These are phyloP conservation scores for Pseudonitzschia multistriata DNA, from an alignment of 108 stramenopile species.

Conservation along the genomic window DNA sequence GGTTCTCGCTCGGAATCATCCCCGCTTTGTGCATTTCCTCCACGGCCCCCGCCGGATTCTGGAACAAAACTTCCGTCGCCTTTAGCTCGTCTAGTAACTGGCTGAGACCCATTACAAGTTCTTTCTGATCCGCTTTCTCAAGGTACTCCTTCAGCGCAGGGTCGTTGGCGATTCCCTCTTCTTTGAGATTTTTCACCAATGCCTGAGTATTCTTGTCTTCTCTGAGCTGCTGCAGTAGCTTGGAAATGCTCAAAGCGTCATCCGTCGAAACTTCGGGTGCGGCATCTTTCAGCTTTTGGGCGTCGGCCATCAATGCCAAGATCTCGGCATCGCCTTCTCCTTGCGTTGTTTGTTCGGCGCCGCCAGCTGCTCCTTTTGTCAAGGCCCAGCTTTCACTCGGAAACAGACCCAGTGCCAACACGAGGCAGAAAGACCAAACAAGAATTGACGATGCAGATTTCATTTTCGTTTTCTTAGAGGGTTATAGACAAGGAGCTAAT, in stretches of 20 bases:
- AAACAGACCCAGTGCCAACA: neutral
- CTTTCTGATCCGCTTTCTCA: slow-evolving; percentile 15
- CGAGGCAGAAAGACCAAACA: neutral
- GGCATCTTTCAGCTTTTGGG: neutral
- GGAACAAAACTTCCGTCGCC: slow-evolving; percentile 55
- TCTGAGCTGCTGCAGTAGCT: slow-evolving; percentile 43
- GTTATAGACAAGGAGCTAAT: no score
- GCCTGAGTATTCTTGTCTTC: slow-evolving; percentile 54
- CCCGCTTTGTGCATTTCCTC: slow-evolving; percentile 63
- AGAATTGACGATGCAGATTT: neutral
- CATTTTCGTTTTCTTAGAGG: no score
- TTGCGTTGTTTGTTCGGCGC: neutral
- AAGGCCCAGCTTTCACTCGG: neutral
- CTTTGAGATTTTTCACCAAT: slow-evolving; percentile 53
- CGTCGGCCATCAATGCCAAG: neutral
- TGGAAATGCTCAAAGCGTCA: slow-evolving; percentile 59
- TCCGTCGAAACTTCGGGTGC: slow-evolving; percentile 3
- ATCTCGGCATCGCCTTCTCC: neutral
- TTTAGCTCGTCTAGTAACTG: slow-evolving; percentile 56
- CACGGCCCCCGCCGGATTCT: slow-evolving; percentile 57
- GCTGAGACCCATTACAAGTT: slow-evolving; percentile 56
- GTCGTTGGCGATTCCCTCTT: slow-evolving; percentile 26
- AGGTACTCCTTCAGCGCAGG: slow-evolving; percentile 26
- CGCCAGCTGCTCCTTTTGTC: no score
- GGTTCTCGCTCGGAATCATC: slow-evolving; percentile 47